Percentiles rank a stretch among this genome's conserved stretches.
phyloP scores from a whole-genome alignment of 164 flowering plant genomes.

The Tetrastigma voinierianum region DNA sequence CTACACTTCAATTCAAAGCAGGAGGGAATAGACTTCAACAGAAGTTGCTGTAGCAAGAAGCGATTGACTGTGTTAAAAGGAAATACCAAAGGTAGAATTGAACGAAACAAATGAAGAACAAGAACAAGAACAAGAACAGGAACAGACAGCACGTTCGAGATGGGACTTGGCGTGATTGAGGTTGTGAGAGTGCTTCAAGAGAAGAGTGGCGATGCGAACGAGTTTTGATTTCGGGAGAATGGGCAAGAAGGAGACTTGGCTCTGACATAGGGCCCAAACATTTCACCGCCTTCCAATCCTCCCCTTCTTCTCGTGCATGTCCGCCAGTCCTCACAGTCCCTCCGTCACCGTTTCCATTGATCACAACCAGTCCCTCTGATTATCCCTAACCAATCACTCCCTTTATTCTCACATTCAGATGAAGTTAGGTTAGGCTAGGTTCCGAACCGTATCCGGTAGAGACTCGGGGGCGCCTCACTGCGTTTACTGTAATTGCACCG shows the following conservation, averaged over 20 bases:
- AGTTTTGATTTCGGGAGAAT: constrained; percentile 79
- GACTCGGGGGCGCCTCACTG: too few relatives aligned
- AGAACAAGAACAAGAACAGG: neutral
- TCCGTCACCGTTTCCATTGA: constrained; percentile 80
- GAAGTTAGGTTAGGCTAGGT: too few relatives aligned
- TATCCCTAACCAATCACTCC: constrained; percentile 3
- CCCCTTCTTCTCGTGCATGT: constrained; percentile 58
- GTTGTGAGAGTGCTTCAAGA: constrained; percentile 69
- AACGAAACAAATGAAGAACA: neutral
- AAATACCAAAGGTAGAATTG: neutral
- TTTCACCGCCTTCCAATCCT: constrained; percentile 68
- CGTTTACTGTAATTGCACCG: too few relatives aligned
- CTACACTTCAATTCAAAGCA: constrained; percentile 87
- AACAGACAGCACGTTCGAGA: constrained; percentile 65
- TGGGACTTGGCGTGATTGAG: constrained; percentile 83
- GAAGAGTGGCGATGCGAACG: constrained; percentile 78
- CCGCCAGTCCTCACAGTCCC: constrained; percentile 93
- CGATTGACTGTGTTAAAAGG: neutral
- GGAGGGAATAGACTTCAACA: constrained; percentile 82
- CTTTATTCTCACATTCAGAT: neutral
- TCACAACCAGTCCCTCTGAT: constrained; percentile 3
- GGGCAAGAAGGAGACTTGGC: constrained; percentile 76
- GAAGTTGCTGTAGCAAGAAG: constrained; percentile 55
- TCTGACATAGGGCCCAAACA: constrained; percentile 88
- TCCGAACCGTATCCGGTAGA: too few relatives aligned